These are phyloP conservation scores for Eucalyptus grandis DNA, from an alignment of 345 rosid genomes.

Conservation along the genomic window DNA sequence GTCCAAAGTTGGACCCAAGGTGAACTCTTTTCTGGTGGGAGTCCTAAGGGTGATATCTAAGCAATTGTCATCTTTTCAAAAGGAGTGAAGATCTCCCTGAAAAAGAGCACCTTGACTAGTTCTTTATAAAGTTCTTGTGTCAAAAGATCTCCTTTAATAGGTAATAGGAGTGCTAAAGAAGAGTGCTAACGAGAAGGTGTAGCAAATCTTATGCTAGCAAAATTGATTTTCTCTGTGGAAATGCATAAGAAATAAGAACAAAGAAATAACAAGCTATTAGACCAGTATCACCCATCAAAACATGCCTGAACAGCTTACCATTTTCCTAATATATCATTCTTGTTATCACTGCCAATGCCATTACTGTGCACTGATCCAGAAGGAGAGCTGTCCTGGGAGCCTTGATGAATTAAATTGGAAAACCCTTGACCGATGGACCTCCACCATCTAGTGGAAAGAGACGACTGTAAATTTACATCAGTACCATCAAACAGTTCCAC, in stretches of 20 bases:
- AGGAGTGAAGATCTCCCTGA: neutral
- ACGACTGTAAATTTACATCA: conserved; percentile 12
- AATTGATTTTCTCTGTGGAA: neutral
- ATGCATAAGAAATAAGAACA: neutral
- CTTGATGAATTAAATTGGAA: conserved; percentile 50
- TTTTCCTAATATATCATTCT: conserved; percentile 18
- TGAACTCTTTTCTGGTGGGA: neutral
- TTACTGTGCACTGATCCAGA: conserved; percentile 7
- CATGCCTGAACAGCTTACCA: conserved; percentile 21
- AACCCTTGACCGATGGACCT: conserved; percentile 75
- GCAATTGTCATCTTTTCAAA: neutral
- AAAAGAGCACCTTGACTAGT: neutral
- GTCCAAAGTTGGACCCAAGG: neutral
- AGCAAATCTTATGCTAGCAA: neutral
- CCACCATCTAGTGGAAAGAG: conserved; percentile 64
- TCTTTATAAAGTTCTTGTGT: neutral
- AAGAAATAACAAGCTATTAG: neutral
- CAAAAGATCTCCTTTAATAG: neutral
- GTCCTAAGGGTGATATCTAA: neutral
- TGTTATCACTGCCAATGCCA: conserved; percentile 17
- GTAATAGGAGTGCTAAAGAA: neutral
- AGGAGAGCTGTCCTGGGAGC: conserved; percentile 30
- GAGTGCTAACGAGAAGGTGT: neutral
- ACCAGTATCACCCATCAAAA: neutral
- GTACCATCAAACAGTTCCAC: conserved; percentile 14